Evolutionary conservation across 805 yeast species (phyloP).

Genomic region (Saccharomyces eubayanus): DNA sequence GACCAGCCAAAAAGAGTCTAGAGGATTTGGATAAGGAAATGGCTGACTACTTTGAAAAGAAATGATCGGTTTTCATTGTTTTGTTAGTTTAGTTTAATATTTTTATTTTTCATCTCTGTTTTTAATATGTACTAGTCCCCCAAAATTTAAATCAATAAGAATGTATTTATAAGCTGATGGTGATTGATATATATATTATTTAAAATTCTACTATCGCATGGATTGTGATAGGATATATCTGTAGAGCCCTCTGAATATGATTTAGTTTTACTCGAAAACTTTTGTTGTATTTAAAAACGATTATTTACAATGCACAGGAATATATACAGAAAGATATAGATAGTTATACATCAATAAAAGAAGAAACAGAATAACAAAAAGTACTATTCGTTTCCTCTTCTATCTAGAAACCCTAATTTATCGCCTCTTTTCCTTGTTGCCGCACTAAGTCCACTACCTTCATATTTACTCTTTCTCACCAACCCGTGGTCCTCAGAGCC

Average conservation of each 20-base stretch:
- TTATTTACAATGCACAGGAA: neutral
- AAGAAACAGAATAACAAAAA: neutral
- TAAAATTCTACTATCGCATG: neutral
- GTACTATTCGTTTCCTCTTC: constrained; percentile 9
- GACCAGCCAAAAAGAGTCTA: constrained; percentile 60
- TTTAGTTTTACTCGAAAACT: neutral
- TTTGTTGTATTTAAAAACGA: neutral
- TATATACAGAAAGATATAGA: neutral
- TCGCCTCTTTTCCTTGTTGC: constrained; percentile 53
- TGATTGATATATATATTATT: neutral
- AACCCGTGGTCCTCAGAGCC: constrained; percentile 28
- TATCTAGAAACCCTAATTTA: constrained; percentile 27
- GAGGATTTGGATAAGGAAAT: constrained; percentile 96
- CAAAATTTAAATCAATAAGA: neutral
- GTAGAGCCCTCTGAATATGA: neutral
- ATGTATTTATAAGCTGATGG: neutral
- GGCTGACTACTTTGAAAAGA: constrained; percentile 80
- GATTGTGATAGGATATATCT: neutral
- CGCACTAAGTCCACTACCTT: constrained; percentile 59
- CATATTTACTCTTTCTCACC: constrained; percentile 52
- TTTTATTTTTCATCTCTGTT: neutral
- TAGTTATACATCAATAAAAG: neutral
- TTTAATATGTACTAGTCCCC: neutral
- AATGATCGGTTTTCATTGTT: constrained; percentile 10
- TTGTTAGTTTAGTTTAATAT: neutral